These are phyloP conservation scores for Patellifolia procumbens DNA, from an alignment of 179 eudicot species.

Conservation along the genomic window DNA sequence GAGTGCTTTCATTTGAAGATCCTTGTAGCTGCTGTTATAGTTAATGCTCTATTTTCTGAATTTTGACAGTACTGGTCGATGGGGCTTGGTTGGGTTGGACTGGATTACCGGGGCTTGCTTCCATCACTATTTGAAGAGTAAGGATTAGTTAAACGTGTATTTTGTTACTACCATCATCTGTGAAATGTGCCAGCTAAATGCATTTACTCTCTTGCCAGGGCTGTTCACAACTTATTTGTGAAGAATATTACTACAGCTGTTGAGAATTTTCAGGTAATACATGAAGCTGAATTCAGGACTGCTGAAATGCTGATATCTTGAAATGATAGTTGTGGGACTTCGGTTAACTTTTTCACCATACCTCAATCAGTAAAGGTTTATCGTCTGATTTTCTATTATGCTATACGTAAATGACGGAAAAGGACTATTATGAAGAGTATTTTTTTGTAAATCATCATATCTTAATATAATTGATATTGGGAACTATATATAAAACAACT, in stretches of 20 bases:
- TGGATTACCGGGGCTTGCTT: slow-evolving; percentile 95
- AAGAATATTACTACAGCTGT: slow-evolving; percentile 84
- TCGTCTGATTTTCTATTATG: too few species aligned
- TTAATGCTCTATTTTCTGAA: slow-evolving; percentile 17
- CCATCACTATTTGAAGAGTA: slow-evolving; percentile 98
- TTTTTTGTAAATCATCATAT: too few species aligned
- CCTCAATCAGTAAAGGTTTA: too few species aligned
- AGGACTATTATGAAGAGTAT: too few species aligned
- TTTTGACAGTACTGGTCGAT: slow-evolving; percentile 83
- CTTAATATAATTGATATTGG: too few species aligned
- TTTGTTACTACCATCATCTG: slow-evolving; percentile 6
- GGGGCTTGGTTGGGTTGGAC: slow-evolving; percentile 99
- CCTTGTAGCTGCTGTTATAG: slow-evolving; percentile 7
- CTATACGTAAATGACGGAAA: too few species aligned
- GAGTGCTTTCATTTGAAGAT: not conserved
- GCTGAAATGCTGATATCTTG: not conserved
- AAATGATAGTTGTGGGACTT: not conserved
- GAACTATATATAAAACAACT: too few species aligned
- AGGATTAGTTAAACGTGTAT: slow-evolving; percentile 19
- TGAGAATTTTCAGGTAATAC: slow-evolving; percentile 89
- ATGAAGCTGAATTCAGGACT: not conserved
- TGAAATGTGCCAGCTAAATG: slow-evolving; percentile 9
- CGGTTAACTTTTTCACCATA: not conserved
- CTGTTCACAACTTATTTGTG: slow-evolving; percentile 81
- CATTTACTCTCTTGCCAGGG: slow-evolving; percentile 59